These are phyloP conservation scores for Kwoniella heveanensis DNA, from an alignment of 768 basidiomycete genomes.

Conservation along the genomic window DNA sequence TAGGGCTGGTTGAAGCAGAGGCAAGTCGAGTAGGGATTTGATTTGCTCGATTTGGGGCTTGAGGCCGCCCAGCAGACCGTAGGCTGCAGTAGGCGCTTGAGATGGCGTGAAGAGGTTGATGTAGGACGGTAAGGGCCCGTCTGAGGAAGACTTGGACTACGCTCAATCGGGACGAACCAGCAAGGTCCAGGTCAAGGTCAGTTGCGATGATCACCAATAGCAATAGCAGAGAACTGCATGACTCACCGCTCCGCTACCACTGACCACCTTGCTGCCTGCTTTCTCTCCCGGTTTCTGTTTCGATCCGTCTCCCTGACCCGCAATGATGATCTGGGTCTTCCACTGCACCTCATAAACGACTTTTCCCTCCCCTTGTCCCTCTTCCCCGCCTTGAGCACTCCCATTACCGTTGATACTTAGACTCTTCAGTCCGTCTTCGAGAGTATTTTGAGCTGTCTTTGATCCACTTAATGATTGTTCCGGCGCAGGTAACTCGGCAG, in stretches of 20 bases:
- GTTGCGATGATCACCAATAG: neutral
- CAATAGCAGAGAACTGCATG: neutral
- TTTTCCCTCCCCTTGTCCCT: neutral
- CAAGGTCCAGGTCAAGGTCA: too few species aligned
- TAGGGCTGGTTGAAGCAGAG: slow-evolving; percentile 76
- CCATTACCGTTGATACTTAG: slow-evolving; percentile 18
- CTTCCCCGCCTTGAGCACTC: neutral
- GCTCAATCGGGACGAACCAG: too few species aligned
- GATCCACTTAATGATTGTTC: neutral
- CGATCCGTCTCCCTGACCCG: neutral
- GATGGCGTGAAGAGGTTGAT: slow-evolving; percentile 55
- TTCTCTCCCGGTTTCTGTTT: neutral
- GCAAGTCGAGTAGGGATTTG: slow-evolving; percentile 80
- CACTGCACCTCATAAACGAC: slow-evolving; percentile 39
- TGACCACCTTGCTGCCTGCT: neutral
- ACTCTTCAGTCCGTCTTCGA: slow-evolving; percentile 26
- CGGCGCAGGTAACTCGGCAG: slow-evolving; percentile 4
- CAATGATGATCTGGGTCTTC: slow-evolving; percentile 32
- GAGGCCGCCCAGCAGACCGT: slow-evolving; percentile 82
- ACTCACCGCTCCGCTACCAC: neutral
- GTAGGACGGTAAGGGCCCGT: slow-evolving; percentile 46
- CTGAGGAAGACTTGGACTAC: neutral
- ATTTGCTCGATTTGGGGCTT: slow-evolving; percentile 84
- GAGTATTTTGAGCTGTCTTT: slow-evolving; percentile 8
- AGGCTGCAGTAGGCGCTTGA: slow-evolving; percentile 59